Base-by-base conservation (phyloP, 2,329 filamentous ascomycete genomes). In the Apiospora malaysiana region DNA sequence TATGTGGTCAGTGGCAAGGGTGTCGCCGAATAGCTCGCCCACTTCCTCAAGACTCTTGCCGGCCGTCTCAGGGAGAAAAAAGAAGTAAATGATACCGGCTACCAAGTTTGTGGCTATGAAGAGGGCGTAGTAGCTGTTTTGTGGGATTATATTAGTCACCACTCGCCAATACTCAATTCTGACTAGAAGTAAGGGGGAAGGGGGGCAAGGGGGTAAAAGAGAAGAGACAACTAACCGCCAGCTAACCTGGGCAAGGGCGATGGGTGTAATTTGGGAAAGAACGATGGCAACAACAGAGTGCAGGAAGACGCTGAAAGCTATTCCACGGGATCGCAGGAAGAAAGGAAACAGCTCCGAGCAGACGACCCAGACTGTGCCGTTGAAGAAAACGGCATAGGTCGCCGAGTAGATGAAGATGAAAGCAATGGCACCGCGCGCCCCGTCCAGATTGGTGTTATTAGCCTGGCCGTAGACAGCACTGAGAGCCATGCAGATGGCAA, bases 361-460 rank as follows among this genome's bases (percentile, higher is more conserved):
- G 1, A 81, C 75, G 10, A 81, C 79, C 76, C 77, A 82, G 18
- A 81, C 73, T 42, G 77, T 80, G 12, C 78, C 76, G 72, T 82
- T 82, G 75, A 82, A 82, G 71, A 82, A 81, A 27, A 81, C 70
- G 7, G 81, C 80, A 72, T 81, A 82, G 10, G 73, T 74, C 51
- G 76, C 73, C 5, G 79, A 81, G 74, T 80, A 82, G 18, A 82
- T 68, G 74, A 82, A 83, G 47, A 82, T 82, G 72, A 81, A 80
- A 0, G 80, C 80, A 43, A 82, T 79, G 0, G 76, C 80, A 0
- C 77, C 81, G 2, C 77, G 75, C 7, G 79, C 73, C 25, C 80
- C 80, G 27, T 70, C 72, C 0, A 73, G 66, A 40, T 76, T 77
- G 25, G 23, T 7, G 12, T 18, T 56, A 14, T 56, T 23, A 3